A percentile compares a stretch with the other conserved stretches of the same genome.
These are phyloP conservation scores for Alisma plantagoaquatica DNA, from an alignment of 106 monocot species.

Conservation along the genomic window DNA sequence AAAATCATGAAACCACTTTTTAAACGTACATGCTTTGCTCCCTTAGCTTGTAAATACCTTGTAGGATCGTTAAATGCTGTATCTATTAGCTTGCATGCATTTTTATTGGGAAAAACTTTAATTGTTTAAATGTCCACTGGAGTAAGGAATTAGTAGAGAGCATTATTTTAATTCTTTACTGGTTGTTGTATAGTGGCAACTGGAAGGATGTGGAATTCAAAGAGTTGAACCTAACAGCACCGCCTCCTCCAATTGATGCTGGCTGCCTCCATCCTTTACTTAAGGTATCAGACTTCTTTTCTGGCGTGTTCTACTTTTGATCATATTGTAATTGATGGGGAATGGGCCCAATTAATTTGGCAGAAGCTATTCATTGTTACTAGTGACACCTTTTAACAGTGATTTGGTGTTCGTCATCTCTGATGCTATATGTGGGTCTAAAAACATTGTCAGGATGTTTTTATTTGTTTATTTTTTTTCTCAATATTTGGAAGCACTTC, in stretches of 20 bases:
- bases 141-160: neutral
- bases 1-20: too few species aligned
- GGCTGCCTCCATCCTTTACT: constrained; percentile 29
- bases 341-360: neutral
- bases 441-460: too few species aligned
- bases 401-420: too few species aligned
- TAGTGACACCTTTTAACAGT: too few species aligned
- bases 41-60: too few species aligned
- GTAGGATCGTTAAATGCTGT: too few species aligned
- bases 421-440: too few species aligned
- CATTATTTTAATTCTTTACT: neutral
- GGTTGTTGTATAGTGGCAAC: constrained; percentile 9
- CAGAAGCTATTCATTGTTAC: too few species aligned
- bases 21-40: neutral
- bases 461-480: too few species aligned
- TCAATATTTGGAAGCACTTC: too few species aligned
- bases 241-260: constrained; percentile 17
- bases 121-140: neutral
- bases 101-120: neutral
- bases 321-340: neutral
- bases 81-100: neutral
- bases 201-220: constrained; percentile 25
- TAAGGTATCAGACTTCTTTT: constrained; percentile 12
- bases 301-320: neutral
- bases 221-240: constrained; percentile 21